These are phyloP conservation scores for Crithidia bombi DNA, from an alignment of 208 protist species.

Conservation along the genomic window DNA sequence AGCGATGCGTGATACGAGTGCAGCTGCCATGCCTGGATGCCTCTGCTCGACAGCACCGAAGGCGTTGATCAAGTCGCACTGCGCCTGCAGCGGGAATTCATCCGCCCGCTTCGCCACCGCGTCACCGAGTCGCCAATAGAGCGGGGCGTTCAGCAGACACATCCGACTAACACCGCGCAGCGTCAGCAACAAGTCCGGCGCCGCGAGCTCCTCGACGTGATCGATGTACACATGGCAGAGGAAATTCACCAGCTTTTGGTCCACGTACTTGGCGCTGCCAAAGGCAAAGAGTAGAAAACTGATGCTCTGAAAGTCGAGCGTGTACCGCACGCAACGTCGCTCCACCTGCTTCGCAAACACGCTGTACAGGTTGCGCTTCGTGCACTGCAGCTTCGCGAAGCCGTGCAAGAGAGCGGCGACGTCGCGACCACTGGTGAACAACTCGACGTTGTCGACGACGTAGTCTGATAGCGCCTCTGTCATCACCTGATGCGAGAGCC, in stretches of 20 bases:
- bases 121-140: constrained; percentile 66
- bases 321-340: constrained; percentile 46
- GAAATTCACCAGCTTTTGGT: constrained; percentile 68
- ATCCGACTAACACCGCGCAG: constrained; percentile 72
- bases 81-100: constrained; percentile 54
- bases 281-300: constrained; percentile 67
- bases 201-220: constrained; percentile 44
- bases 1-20: constrained; percentile 41
- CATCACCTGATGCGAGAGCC: constrained; percentile 76
- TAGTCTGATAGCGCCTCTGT: constrained; percentile 70
- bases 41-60: constrained; percentile 59
- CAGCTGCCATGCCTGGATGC: constrained; percentile 35
- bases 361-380: constrained; percentile 77
- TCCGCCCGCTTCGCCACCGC: constrained; percentile 32
- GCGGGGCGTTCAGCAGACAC: constrained; percentile 56
- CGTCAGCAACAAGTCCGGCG: constrained; percentile 64
- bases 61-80: constrained; percentile 64
- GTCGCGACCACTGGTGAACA: constrained; percentile 66
- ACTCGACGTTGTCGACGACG: constrained; percentile 68
- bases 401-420: constrained; percentile 73
- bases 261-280: constrained; percentile 72
- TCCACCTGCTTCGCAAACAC: constrained; percentile 60
- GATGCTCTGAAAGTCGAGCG: constrained; percentile 54
- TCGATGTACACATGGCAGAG: constrained; percentile 40
- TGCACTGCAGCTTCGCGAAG: constrained; percentile 79